These are phyloP conservation scores for Russula vinacea DNA, from an alignment of 768 basidiomycete genomes.

Conservation along the genomic window DNA sequence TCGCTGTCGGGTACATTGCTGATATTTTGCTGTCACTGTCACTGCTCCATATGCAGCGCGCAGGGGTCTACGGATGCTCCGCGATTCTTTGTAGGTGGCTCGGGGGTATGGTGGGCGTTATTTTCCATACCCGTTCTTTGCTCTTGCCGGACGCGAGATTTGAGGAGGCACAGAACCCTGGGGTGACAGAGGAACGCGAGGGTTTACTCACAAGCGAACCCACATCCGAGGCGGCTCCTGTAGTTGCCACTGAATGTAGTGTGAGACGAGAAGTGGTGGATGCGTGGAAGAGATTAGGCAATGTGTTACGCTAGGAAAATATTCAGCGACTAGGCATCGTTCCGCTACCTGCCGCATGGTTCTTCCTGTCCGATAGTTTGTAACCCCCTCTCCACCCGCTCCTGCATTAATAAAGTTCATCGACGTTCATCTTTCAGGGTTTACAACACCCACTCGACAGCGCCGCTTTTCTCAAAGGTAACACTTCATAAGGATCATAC, in stretches of 20 bases:
- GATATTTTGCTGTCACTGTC: slow-evolving; percentile 75
- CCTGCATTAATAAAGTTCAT: too few species aligned
- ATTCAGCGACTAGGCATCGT: slow-evolving; percentile 73
- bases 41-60: slow-evolving; percentile 63
- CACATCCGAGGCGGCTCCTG: not conserved
- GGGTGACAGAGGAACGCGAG: slow-evolving; percentile 19
- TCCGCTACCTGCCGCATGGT: slow-evolving; percentile 93
- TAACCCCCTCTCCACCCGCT: too few species aligned
- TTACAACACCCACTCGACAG: slow-evolving; percentile 71
- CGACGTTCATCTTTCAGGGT: slow-evolving; percentile 50
- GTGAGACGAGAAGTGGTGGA: slow-evolving; percentile 50
- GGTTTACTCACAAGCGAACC: slow-evolving; percentile 17
- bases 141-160: slow-evolving; percentile 56
- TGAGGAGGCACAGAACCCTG: slow-evolving; percentile 26
- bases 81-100: slow-evolving; percentile 77
- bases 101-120: slow-evolving; percentile 84
- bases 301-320: slow-evolving; percentile 66
- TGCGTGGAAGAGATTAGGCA: slow-evolving; percentile 74
- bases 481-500: too few species aligned
- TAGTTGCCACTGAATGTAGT: slow-evolving; percentile 41
- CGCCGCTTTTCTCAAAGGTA: slow-evolving; percentile 89
- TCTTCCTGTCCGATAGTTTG: slow-evolving; percentile 84
- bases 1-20: slow-evolving; percentile 81
- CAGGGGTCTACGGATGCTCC: slow-evolving; percentile 77
- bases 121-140: slow-evolving; percentile 76